Evolutionary conservation across 805 yeast species (phyloP), one percentile per base, ranked within the genome.

Genomic region (Henningerozyma blattae): DNA sequence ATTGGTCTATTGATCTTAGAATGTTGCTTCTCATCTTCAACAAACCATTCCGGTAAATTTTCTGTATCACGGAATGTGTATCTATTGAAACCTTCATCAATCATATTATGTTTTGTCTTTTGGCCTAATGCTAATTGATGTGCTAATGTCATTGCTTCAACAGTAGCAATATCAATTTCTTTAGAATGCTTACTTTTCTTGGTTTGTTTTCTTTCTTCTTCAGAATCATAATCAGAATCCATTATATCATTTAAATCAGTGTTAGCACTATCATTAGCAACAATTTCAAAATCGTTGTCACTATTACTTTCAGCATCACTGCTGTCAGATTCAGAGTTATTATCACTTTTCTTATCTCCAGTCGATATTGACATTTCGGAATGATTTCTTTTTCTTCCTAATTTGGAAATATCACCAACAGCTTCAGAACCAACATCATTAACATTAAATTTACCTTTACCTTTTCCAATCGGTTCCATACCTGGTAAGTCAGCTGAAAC

Each of bases 101-200:
- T 64, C 36, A 89, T 64, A 50, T 86, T 94, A 47, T 83, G 78
- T 53, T 79, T 86, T 32, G 77, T 73, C 64, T 68, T 81, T 49
- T 84, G 86, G 8, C 95, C 95, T 18, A 85, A 58, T 0, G 97
- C 98, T 27, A 91, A 67, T 58, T 91, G 86, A 54, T 91, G 99
- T 0, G 98, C 98, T 48, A 91, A 64, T 0, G 98, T 91, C 99
- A 91, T 91, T 4, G 95, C 95, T 55, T 86, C 94, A 1, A 81
- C 94, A 2, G 95, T 86, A 15, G 91, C 93, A 39, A 87, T 64
- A 42, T 84, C 94, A 32, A 84, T 75, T 39, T 74, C 79, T 34
- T 72, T 67, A 38, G 71, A 62, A 43, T 80, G 83, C 18, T 56
- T 61, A 44, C 53, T 63, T 47, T 32, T 62, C 47, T 51, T 54